A percentile compares a stretch with the other conserved stretches of the same genome.
These are phyloP conservation scores for Vickermania spadyakhi DNA, from an alignment of 208 protist species.

Conservation along the genomic window DNA sequence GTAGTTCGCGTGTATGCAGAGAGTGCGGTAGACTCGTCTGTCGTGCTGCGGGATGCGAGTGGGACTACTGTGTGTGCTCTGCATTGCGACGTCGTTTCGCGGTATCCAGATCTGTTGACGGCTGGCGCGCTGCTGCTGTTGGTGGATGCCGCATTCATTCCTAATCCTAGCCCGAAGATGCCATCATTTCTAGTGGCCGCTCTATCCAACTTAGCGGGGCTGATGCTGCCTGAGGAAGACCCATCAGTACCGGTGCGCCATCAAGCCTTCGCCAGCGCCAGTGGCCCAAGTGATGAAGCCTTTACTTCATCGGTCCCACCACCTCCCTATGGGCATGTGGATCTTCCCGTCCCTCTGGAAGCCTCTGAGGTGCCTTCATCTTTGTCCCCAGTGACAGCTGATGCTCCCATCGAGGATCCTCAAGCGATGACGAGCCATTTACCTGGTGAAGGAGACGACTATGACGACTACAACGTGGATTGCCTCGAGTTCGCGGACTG, in stretches of 20 bases:
- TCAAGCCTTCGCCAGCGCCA: no score
- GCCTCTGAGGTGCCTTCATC: no score
- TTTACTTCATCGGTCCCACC: no score
- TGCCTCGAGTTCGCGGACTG: background rate
- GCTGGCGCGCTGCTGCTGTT: constrained; percentile 61
- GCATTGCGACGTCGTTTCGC: constrained; percentile 60
- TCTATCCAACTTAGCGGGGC: constrained; percentile 56
- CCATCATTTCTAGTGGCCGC: constrained; percentile 72
- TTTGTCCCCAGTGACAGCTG: no score
- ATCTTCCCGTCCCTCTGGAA: no score
- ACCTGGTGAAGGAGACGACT: no score
- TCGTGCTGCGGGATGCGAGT: constrained; percentile 54
- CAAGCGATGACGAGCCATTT: no score
- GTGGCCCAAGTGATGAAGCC: no score
- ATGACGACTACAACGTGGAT: no score
- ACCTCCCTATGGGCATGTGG: no score
- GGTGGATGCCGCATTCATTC: constrained; percentile 42
- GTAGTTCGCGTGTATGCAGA: constrained; percentile 63
- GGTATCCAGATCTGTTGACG: constrained; percentile 63
- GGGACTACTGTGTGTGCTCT: constrained; percentile 57
- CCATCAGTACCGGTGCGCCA: no score
- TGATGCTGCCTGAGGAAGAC: constrained; percentile 52
- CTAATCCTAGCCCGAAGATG: constrained; percentile 17
- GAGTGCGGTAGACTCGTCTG: constrained; percentile 67
- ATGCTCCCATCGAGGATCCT: no score